phyloP scores from a whole-genome alignment of 2,329 filamentous ascomycete species.

The Rhytidhysteron rufulum region DNA sequence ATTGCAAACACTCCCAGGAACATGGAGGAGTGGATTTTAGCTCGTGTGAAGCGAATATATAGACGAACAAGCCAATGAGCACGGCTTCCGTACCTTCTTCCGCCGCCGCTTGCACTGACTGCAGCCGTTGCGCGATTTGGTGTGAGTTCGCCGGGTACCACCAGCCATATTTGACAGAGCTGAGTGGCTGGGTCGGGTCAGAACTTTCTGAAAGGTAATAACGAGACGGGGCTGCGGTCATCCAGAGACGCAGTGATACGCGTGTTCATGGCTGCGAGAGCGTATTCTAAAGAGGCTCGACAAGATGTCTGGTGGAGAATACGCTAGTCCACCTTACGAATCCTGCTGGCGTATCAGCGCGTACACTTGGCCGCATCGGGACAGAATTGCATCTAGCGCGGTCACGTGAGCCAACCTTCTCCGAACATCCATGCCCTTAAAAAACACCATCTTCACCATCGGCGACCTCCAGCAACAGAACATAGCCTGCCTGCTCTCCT shows the following conservation, averaged over 20 bases:
- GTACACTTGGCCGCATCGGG: constrained; percentile 33
- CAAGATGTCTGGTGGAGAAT: constrained; percentile 15
- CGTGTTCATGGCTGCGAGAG: background rate
- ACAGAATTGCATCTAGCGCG: constrained; percentile 52
- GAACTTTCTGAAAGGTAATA: background rate
- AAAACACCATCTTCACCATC: too few species aligned
- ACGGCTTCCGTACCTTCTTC: constrained; percentile 16
- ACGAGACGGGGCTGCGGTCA: background rate
- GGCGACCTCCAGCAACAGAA: too few species aligned
- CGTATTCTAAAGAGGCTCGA: constrained; percentile 11
- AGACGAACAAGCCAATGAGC: too few species aligned
- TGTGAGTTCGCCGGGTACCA: constrained; percentile 16
- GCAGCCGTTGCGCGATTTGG: constrained; percentile 21
- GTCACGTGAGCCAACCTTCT: too few species aligned
- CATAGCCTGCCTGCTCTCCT: too few species aligned
- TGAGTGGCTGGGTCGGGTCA: background rate
- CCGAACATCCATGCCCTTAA: too few species aligned
- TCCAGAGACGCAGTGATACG: background rate
- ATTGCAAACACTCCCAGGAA: background rate
- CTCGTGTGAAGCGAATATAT: too few species aligned
- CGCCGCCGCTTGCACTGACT: constrained; percentile 21
- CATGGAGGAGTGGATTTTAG: too few species aligned
- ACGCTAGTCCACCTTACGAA: constrained; percentile 30
- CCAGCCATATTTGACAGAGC: constrained; percentile 6
- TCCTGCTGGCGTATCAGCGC: constrained; percentile 26